Conservation (phyloP, 2,329 filamentous ascomycete genomes). For the Nigrograna mackinnonii region DNA sequence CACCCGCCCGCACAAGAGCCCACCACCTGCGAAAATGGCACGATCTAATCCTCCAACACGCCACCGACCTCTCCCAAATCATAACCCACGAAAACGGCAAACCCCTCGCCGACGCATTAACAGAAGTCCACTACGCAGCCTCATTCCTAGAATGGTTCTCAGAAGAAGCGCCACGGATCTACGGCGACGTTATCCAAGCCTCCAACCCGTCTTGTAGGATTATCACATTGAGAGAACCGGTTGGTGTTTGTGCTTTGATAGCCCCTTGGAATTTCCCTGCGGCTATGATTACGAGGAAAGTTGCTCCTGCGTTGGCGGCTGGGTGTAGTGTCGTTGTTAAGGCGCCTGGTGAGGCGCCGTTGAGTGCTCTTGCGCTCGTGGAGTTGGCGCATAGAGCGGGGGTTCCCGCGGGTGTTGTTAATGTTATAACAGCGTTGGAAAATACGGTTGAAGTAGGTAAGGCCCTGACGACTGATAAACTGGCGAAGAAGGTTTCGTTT, state of each 20-base stretch:
- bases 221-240: slow-evolving; percentile 18
- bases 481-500: slow-evolving; percentile 88
- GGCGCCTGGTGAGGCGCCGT: slow-evolving; percentile 87
- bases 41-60: slow-evolving; percentile 76
- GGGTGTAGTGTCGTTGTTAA: slow-evolving; percentile 95
- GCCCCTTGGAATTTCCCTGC: slow-evolving; percentile 19
- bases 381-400: slow-evolving; percentile 87
- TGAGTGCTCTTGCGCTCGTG: slow-evolving; percentile 83
- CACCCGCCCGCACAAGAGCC: slow-evolving; percentile 74
- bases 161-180: slow-evolving; percentile 42
- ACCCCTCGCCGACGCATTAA: slow-evolving; percentile 62
- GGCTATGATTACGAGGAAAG: slow-evolving; percentile 55
- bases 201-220: slow-evolving; percentile 73
- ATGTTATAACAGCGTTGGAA: slow-evolving; percentile 77
- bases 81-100: slow-evolving; percentile 93
- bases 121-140: slow-evolving; percentile 43
- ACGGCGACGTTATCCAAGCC: slow-evolving; percentile 73
- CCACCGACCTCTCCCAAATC: slow-evolving; percentile 77
- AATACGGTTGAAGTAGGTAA: slow-evolving; percentile 82
- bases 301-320: slow-evolving; percentile 77
- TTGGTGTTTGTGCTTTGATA: slow-evolving; percentile 1
- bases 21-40: slow-evolving; percentile 80
- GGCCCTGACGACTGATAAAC: slow-evolving; percentile 73
- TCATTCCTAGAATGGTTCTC: slow-evolving; percentile 46
- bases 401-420: slow-evolving; percentile 87